phyloP scores from a whole-genome alignment of 2,329 filamentous ascomycete species.

The Calonectria hongkongensis region DNA sequence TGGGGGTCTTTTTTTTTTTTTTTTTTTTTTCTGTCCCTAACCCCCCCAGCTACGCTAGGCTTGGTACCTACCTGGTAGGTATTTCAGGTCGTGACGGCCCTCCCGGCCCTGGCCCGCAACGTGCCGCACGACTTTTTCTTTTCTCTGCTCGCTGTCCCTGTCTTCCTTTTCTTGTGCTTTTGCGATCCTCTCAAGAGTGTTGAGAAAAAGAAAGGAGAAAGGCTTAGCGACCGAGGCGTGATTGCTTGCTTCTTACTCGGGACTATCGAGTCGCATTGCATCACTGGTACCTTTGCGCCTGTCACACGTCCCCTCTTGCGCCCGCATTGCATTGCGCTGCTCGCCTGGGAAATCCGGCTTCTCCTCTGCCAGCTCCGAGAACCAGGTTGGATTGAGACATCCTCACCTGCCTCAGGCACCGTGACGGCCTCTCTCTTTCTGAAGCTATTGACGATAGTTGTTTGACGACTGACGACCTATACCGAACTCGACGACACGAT shows the following conservation, averaged over 20 bases:
- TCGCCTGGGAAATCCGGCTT: constrained; percentile 29
- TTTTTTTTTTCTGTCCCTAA: constrained; percentile 14
- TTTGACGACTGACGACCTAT: constrained; percentile 11
- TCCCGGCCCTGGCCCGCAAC: constrained; percentile 48
- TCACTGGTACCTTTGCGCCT: constrained; percentile 2
- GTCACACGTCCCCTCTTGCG: constrained; percentile 27
- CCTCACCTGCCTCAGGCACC: constrained; percentile 31
- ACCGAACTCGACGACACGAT: constrained; percentile 25
- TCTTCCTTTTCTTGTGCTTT: constrained; percentile 33
- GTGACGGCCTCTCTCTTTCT: not conserved
- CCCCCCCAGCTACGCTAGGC: constrained; percentile 23
- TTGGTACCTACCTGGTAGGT: constrained; percentile 27
- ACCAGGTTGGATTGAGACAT: constrained; percentile 7
- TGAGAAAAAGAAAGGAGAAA: constrained; percentile 33
- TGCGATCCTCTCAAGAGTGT: constrained; percentile 30
- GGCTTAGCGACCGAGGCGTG: constrained; percentile 26
- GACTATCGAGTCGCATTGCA: constrained; percentile 29
- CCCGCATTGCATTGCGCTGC: constrained; percentile 14
- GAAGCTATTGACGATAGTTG: constrained; percentile 2
- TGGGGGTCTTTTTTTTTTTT: constrained; percentile 7
- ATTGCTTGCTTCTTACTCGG: constrained; percentile 47
- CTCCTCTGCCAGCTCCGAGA: not conserved
- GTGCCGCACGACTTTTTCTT: constrained; percentile 42
- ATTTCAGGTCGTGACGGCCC: constrained; percentile 48
- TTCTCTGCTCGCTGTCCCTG: constrained; percentile 31